phyloP scores from a whole-genome alignment of 2,329 filamentous ascomycete genomes.

The Pseudogymnoascus sp. region DNA sequence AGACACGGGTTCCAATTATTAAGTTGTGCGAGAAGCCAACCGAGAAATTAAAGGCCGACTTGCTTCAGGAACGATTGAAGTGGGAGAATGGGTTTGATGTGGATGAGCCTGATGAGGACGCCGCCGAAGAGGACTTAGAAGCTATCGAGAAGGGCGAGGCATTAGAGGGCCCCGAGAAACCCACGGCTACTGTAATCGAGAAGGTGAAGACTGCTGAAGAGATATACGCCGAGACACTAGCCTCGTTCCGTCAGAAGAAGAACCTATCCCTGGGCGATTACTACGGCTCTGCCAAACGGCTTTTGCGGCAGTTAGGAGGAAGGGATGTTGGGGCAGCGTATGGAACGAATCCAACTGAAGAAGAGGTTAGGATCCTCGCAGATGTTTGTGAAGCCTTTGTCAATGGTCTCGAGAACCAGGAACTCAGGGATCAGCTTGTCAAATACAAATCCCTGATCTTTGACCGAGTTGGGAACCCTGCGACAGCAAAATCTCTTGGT shows the following conservation, averaged over 20 bases:
- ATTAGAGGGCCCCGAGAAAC: background rate
- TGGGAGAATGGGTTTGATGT: slow-evolving; percentile 55
- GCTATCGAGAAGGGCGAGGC: background rate
- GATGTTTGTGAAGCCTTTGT: slow-evolving; percentile 47
- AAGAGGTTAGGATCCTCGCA: slow-evolving; percentile 42
- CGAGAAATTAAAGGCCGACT: slow-evolving; percentile 47
- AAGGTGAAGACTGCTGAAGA: background rate
- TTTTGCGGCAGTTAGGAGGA: slow-evolving; percentile 24
- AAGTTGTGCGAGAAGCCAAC: slow-evolving; percentile 72
- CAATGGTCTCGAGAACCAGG: slow-evolving; percentile 40
- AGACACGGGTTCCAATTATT: slow-evolving; percentile 77
- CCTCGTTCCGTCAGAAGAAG: slow-evolving; percentile 23
- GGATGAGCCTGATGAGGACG: slow-evolving; percentile 30
- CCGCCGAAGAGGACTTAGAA: slow-evolving; percentile 25
- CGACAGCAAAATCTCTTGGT: slow-evolving; percentile 40
- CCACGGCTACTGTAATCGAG: background rate
- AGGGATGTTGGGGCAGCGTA: slow-evolving; percentile 20
- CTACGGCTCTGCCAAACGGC: slow-evolving; percentile 23
- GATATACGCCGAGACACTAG: slow-evolving; percentile 10
- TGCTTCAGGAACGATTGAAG: slow-evolving; percentile 57
- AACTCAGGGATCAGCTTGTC: slow-evolving; percentile 38
- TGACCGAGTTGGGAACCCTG: slow-evolving; percentile 18
- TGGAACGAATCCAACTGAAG: slow-evolving; percentile 18
- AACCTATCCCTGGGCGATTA: slow-evolving; percentile 25
- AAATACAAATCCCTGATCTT: slow-evolving; percentile 39